Percentiles rank a stretch among this genome's conserved stretches.
Evolutionary conservation across 805 yeast species (phyloP).

Genomic region (Priceomyces melissophilus): DNA sequence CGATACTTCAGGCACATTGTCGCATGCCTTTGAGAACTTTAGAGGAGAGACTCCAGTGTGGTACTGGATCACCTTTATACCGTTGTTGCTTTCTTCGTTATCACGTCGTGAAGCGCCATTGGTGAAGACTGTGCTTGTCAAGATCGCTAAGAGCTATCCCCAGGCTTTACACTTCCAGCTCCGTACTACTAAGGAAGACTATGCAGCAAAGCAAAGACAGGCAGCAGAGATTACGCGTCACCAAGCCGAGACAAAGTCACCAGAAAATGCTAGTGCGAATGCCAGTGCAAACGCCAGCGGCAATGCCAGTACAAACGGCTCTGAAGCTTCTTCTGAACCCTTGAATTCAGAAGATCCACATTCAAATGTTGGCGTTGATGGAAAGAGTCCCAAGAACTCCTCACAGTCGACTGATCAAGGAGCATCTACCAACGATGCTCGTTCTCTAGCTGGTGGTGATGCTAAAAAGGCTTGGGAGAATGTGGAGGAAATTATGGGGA

Average conservation of each 20-base stretch:
- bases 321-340: background rate
- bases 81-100: constrained; percentile 84
- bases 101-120: constrained; percentile 88
- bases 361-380: too few species aligned
- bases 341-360: too few species aligned
- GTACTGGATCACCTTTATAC: constrained; percentile 98
- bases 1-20: constrained; percentile 74
- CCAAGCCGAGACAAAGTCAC: constrained; percentile 8
- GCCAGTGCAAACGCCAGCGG: background rate
- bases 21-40: constrained; percentile 86
- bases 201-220: constrained; percentile 81
- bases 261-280: constrained; percentile 1
- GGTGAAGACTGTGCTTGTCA: constrained; percentile 81
- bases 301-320: background rate
- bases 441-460: background rate
- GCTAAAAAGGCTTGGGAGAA: constrained; percentile 86
- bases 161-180: constrained; percentile 96
- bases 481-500: constrained; percentile 88
- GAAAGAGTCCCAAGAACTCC: background rate
- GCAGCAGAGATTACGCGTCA: constrained; percentile 37
- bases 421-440: too few species aligned
- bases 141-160: constrained; percentile 95
- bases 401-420: too few species aligned
- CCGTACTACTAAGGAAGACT: constrained; percentile 93
- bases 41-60: constrained; percentile 97